Evolutionary conservation across 2,329 filamentous ascomycete species (phyloP), one percentile per base, ranked within the genome.

Genomic region (Metarhizium guizhouense): DNA sequence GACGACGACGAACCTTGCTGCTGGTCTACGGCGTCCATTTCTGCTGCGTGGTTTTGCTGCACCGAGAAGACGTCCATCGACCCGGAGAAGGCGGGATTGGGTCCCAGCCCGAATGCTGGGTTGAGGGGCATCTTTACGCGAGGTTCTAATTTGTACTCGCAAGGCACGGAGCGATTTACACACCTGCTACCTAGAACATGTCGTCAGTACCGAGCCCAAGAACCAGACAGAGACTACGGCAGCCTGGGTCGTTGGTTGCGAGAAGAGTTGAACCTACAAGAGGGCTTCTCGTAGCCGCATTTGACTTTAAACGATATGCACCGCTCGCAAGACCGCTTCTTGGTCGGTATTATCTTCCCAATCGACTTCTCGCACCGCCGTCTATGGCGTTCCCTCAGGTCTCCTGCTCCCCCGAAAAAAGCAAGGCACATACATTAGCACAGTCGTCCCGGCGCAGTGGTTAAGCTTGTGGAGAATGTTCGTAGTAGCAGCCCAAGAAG

Each of bases 261-360:
- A 25, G 1, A 4, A 25, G 25, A 47, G 25, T 13, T 25, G 5
- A 51, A 54, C 55, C 2, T 51, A 57, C 56, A 57, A 30, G 53
- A 55, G 1, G 56, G 56, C 47, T 55, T 57, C 47, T 55, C 51
- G 34, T 53, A 57, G 56, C 55, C 56, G 32, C 56, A 57, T 20
- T 57, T 57, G 29, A 57, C 56, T 40, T 57, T 57, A 50, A 57
- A 57, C 30, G 56, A 57, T 13, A 57, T 57, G 36, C 56, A 57
- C n/a, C 56, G 34, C 56, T 57, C 56, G 32, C 56, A 57, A 3
- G 56, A 57, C 25, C 56, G 51, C 56, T 57, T 57, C 53, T 57
- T 57, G 45, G 56, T 57, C 7, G 56, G 53, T 40, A 57, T 53
- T 11, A 57, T 47, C 32, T 57, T 57, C n/a, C 56, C 56, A 47